A percentile compares a stretch with the other conserved stretches of the same genome.
Conservation (phyloP, 2,329 filamentous ascomycete species). For the Cordyceps cateniannulata region DNA sequence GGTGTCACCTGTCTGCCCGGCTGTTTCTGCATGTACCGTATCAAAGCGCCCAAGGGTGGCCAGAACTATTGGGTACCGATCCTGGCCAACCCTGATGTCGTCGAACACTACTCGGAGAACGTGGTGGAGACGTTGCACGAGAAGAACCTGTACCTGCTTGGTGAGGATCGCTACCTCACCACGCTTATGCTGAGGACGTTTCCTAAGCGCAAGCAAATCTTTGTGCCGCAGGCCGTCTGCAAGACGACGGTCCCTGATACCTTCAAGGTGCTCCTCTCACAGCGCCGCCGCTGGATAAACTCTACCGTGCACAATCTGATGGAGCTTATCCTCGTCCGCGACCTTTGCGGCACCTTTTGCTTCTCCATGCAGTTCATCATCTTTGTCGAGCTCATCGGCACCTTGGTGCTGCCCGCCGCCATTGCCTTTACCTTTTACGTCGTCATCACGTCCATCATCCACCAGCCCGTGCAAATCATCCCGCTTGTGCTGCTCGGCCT, state of each 20-base stretch:
- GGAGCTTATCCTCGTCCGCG: conserved; percentile 90
- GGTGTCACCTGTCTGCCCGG: conserved; percentile 97
- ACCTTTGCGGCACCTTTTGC: conserved; percentile 97
- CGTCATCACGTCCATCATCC: conserved; percentile 81
- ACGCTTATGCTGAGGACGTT: conserved; percentile 98
- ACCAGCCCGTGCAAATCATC: conserved; percentile 72
- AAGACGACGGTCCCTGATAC: conserved; percentile 94
- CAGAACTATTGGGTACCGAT: conserved; percentile 99
- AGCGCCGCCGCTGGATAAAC: conserved; percentile 98
- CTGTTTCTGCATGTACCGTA: conserved; percentile 99
- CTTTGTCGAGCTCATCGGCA: conserved; percentile 90
- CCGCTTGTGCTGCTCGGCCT: conserved; percentile 82
- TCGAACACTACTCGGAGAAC: conserved; percentile 99
- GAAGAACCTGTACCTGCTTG: conserved; percentile 87
- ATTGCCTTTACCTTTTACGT: conserved; percentile 97
- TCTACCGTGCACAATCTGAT: conserved; percentile 98
- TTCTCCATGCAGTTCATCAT: conserved; percentile 99
- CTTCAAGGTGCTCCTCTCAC: conserved; percentile 87
- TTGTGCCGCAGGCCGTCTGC: conserved; percentile 96
- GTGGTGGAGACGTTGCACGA: conserved; percentile 97
- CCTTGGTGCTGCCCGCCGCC: conserved; percentile 87
- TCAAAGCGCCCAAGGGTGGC: conserved; percentile 96
- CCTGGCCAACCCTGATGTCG: conserved; percentile 93
- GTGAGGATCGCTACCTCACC: conserved; percentile 90
- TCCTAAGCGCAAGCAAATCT: conserved; percentile 97